These are phyloP conservation scores for Pichia cactophila DNA, from an alignment of 1,139 yeast species.

Conservation along the genomic window DNA sequence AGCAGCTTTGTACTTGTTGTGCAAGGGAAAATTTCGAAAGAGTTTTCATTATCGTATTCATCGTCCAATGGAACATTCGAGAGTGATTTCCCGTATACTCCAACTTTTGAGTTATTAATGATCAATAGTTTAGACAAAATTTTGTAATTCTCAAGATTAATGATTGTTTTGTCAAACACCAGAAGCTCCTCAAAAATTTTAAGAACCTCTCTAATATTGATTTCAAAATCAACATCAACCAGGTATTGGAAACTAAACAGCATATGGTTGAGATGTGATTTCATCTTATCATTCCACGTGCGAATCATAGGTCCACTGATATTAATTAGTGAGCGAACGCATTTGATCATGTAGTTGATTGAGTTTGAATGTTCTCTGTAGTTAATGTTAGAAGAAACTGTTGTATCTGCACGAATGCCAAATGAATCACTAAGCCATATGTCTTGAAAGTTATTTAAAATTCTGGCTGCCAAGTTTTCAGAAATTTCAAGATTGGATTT, in stretches of 20 bases:
- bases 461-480: slow-evolving; percentile 33
- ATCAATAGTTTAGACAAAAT: slow-evolving; percentile 22
- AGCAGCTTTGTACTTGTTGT: slow-evolving; percentile 31
- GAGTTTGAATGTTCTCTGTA: slow-evolving; percentile 31
- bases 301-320: slow-evolving; percentile 26
- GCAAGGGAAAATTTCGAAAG: slow-evolving; percentile 30
- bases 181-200: slow-evolving; percentile 29
- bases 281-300: slow-evolving; percentile 17
- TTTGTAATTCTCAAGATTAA: slow-evolving; percentile 17
- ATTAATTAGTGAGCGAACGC: slow-evolving; percentile 23
- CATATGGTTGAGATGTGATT: slow-evolving; percentile 16
- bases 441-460: slow-evolving; percentile 40
- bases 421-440: slow-evolving; percentile 48
- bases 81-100: slow-evolving; percentile 22
- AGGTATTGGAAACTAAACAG: slow-evolving; percentile 19
- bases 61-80: slow-evolving; percentile 23
- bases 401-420: slow-evolving; percentile 39
- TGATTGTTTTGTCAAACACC: slow-evolving; percentile 27
- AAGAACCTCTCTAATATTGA: slow-evolving; percentile 27
- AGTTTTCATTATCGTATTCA: slow-evolving; percentile 21
- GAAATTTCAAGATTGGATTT: slow-evolving; percentile 46
- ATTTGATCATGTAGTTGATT: slow-evolving; percentile 16
- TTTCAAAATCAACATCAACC: slow-evolving; percentile 22
- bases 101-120: slow-evolving; percentile 26
- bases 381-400: slow-evolving; percentile 41